Evolutionary conservation across 2,329 filamentous ascomycete species (phyloP).

Genomic region (Penicillium sumatraense): DNA sequence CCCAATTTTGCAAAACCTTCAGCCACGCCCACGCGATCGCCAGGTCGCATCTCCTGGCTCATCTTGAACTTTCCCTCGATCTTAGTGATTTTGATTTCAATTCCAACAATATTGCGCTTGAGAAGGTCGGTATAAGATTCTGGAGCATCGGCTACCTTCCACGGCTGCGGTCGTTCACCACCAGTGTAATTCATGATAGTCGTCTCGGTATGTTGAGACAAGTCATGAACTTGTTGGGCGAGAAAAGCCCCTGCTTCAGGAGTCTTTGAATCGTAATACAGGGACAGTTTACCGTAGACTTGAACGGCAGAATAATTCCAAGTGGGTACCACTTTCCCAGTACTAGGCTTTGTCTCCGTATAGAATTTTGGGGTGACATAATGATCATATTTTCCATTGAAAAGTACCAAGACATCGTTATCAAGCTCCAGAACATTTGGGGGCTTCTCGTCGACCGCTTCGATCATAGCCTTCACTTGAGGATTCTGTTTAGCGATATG

Average conservation of each 20-base stretch:
- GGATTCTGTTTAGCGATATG: conserved; percentile 63
- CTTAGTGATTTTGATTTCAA: conserved; percentile 3
- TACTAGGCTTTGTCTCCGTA: conserved; percentile 64
- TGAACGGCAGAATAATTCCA: conserved; percentile 72
- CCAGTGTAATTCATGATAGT: conserved; percentile 56
- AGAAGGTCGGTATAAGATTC: conserved; percentile 4
- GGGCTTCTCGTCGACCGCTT: conserved; percentile 39
- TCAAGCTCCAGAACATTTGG: conserved; percentile 28
- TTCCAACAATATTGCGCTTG: conserved; percentile 14
- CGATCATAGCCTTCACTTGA: conserved; percentile 64
- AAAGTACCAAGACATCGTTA: conserved; percentile 66
- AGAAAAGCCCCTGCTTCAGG: conserved; percentile 57
- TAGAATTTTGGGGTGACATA: conserved; percentile 72
- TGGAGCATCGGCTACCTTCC: conserved; percentile 10
- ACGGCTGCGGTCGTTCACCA: neutral
- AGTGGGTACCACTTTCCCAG: conserved; percentile 69
- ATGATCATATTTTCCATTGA: conserved; percentile 63
- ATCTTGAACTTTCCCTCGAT: conserved; percentile 14
- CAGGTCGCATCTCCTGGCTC: conserved; percentile 10
- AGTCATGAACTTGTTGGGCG: conserved; percentile 41
- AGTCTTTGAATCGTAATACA: conserved; percentile 12
- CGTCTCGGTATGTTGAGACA: conserved; percentile 48
- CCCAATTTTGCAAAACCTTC: conserved; percentile 5
- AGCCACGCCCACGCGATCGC: conserved; percentile 7
- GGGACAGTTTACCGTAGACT: conserved; percentile 61